Base-by-base conservation (phyloP, 768 basidiomycete species). In the Russula sp. region DNA sequence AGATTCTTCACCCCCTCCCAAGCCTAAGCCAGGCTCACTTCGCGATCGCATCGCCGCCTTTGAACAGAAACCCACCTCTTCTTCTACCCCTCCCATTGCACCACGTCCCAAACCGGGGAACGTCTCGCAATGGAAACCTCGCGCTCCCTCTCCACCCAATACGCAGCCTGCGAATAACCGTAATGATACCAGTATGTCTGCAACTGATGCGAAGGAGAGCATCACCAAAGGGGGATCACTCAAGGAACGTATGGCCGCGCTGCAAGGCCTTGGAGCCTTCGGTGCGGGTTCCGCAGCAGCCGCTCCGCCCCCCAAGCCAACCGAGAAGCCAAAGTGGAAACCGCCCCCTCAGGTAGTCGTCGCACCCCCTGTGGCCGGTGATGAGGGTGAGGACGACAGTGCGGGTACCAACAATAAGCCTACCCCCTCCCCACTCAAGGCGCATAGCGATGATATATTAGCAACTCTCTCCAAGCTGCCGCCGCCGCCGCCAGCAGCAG, bases 181-280 rank as follows among this genome's bases (percentile, higher is more conserved):
- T 51, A 29, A 68, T 53, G 64, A 68, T 0, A 75, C 76, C 4
- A 80, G 82, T 0, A 88, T 92, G 88, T 87, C 84, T 25, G 90
- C 90, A 5, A 83, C 83, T 34, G 95, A 98, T 76, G 94, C 94
- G 22, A 86, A 88, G 72, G 88, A 87, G 69, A 88, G 87, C 68
- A 95, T 96, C 73, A 82, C 81, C 6, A 84, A 84, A 59, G 87
- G 82, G 3, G 87, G 83, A 5, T 91, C 90, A 59, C 74, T 98
- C 66, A 94, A 87, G 75, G 96, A 97, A 61, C 84, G 96, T 41
- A 97, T 98, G 93, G 93, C 93, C 35, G 93, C 93, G 3, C 75
- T 98, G 41, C 90, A 93, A 71, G 91, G 89, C 8, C 85, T 80
- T 48, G 88, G 90, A 16, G 92, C 78, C 10, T 92, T 96, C 69